phyloP scores from a whole-genome alignment of 140 eudicot species.

The Ambrosia hybrid region DNA sequence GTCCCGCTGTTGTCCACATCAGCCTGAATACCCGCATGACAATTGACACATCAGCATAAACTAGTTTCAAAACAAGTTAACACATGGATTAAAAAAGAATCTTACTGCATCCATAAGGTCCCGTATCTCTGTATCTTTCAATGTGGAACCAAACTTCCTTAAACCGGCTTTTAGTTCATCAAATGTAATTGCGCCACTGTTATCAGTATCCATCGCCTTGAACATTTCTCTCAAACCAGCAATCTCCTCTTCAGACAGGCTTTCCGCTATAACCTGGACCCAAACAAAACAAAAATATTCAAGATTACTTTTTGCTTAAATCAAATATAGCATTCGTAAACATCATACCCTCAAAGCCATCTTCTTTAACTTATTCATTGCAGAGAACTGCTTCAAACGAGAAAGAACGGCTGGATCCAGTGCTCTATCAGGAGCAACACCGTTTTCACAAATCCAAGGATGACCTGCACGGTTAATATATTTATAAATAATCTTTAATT shows the following conservation, averaged over 20 bases:
- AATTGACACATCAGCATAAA: conserved; percentile 16
- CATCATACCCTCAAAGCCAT: conserved; percentile 94
- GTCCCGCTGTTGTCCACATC: conserved; percentile 96
- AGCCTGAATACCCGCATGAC: conserved; percentile 55
- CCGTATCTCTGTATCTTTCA: conserved; percentile 91
- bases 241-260: conserved; percentile 98
- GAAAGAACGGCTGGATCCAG: conserved; percentile 95
- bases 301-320: conserved; percentile 12
- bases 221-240: conserved; percentile 98
- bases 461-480: conserved; percentile 56
- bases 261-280: conserved; percentile 92
- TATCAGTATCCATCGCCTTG: conserved; percentile 96
- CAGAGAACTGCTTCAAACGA: conserved; percentile 96
- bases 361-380: conserved; percentile 95
- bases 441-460: conserved; percentile 99
- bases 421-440: conserved; percentile 98
- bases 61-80: background rate
- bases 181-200: conserved; percentile 97
- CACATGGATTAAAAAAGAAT: background rate
- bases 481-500: conserved; percentile 4
- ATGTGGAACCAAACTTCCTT: conserved; percentile 88
- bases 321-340: background rate
- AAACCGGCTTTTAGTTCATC: conserved; percentile 96
- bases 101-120: conserved; percentile 99
- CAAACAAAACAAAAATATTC: background rate